Evolutionary conservation across 768 basidiomycete genomes (phyloP), one percentile per base, ranked within the genome.

Genomic region (Suillus plorans): DNA sequence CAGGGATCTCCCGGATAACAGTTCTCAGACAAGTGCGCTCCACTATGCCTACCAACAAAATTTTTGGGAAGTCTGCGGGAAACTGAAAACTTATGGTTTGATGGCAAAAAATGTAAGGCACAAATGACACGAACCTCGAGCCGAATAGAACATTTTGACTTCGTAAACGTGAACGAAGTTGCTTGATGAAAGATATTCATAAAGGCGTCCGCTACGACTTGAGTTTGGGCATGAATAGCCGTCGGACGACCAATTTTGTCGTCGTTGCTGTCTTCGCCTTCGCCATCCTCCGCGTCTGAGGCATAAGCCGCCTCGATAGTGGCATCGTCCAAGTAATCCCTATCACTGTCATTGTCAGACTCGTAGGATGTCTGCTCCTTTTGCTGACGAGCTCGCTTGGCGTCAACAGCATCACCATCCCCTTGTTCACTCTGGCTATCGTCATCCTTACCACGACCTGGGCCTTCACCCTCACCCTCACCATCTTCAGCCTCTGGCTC

Each of bases 21-120:
- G 94, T 91, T 61, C 86, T 86, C 53, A 88, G 82, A 76, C 96
- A 98, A 13, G 89, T 86, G 62, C 89, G 84, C 75, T 99, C 97
- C 63, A 99, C 84, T 66, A 99, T 88, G 56, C 95, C 97, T 57
- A 99, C 94, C 50, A 99, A 84, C 25, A 99, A 82, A 41, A 99
- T 83, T 77, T 99, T 99, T 13, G 95, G 95, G 74, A 95, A 89
- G 70, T 92, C 88, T 52, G 91, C 85, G 13, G 85, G 81, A 80
- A 99, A 96, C 95, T 99, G 66, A n/a, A 60, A 58, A 57, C 5
- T 20, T 62, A 66, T 60, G 39, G 60, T 55, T 61, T 34, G 5
- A 60, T 16, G n/a, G 47, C 45, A 63, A 58, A 44, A 41, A 37
- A 57, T 18, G 6, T 16, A 3, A 7, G 34, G 20, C 62, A 41